Conservation (phyloP, 345 rosid genomes). For the Fremontodendron californicum region DNA sequence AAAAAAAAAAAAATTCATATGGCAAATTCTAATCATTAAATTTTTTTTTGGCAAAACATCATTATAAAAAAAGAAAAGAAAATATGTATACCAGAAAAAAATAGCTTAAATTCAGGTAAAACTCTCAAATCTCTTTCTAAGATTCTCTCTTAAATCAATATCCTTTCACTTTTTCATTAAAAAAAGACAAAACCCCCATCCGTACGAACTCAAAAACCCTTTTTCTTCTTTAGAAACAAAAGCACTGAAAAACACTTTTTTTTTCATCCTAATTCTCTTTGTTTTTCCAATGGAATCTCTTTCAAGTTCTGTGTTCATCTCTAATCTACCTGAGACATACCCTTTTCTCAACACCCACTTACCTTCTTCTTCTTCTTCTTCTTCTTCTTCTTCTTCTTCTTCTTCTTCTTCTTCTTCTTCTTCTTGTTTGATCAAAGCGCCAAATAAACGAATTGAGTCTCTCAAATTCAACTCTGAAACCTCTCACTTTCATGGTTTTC, state of each 20-base stretch:
- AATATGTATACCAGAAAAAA: neutral
- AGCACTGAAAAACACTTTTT: neutral
- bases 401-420: constrained; percentile 26
- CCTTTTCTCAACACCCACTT: constrained; percentile 19
- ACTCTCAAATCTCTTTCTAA: neutral
- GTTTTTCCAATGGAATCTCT: constrained; percentile 49
- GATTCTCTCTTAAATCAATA: neutral
- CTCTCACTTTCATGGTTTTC: constrained; percentile 30
- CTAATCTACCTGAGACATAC: constrained; percentile 32
- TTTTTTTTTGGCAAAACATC: too few relatives aligned
- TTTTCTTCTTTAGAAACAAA: neutral
- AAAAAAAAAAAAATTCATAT: too few relatives aligned
- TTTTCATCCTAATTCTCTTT: neutral
- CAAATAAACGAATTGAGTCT: constrained; percentile 32
- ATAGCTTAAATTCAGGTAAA: neutral
- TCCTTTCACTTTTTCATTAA: neutral
- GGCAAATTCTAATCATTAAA: too few relatives aligned
- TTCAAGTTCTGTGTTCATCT: constrained; percentile 32
- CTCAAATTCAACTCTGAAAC: constrained; percentile 35
- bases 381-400: constrained; percentile 28
- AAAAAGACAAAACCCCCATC: neutral
- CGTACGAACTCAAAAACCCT: neutral
- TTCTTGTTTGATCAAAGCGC: constrained; percentile 24
- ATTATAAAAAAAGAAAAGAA: too few relatives aligned
- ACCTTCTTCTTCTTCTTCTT: constrained; percentile 19